These are phyloP conservation scores for Penicillium freii DNA, from an alignment of 2,329 filamentous ascomycete species.

Conservation along the genomic window DNA sequence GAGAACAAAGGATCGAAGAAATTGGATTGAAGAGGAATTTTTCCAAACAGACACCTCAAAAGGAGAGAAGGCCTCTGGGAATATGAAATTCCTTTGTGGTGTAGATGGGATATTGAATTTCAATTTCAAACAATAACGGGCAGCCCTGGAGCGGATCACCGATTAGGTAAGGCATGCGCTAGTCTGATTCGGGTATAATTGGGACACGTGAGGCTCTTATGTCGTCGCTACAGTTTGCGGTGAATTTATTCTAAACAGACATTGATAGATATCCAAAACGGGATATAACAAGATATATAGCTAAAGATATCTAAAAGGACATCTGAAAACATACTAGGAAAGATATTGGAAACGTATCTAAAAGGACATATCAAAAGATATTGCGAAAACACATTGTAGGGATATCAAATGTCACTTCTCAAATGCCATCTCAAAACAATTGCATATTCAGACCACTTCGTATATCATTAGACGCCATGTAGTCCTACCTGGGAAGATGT, in stretches of 20 bases:
- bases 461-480: too few relatives aligned
- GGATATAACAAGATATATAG: too few relatives aligned
- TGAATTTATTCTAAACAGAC: neutral
- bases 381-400: neutral
- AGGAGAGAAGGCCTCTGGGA: constrained; percentile 6
- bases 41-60: constrained; percentile 7
- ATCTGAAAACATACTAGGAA: neutral
- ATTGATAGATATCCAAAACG: neutral
- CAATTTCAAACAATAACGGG: constrained; percentile 14
- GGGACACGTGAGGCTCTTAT: constrained; percentile 21
- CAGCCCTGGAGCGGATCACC: constrained; percentile 14
- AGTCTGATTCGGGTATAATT: constrained; percentile 18
- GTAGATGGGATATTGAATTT: constrained; percentile 14
- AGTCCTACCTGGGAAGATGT: too few relatives aligned
- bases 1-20: constrained; percentile 21
- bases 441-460: neutral
- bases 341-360: neutral
- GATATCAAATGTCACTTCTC: neutral
- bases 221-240: too few relatives aligned
- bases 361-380: neutral
- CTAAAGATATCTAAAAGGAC: neutral
- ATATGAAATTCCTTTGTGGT: constrained; percentile 1
- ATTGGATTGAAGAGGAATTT: constrained; percentile 9
- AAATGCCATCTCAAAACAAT: neutral
- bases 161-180: constrained; percentile 17